Conservation (phyloP, 306 rosid genomes). For the Vigna unguiculata region DNA sequence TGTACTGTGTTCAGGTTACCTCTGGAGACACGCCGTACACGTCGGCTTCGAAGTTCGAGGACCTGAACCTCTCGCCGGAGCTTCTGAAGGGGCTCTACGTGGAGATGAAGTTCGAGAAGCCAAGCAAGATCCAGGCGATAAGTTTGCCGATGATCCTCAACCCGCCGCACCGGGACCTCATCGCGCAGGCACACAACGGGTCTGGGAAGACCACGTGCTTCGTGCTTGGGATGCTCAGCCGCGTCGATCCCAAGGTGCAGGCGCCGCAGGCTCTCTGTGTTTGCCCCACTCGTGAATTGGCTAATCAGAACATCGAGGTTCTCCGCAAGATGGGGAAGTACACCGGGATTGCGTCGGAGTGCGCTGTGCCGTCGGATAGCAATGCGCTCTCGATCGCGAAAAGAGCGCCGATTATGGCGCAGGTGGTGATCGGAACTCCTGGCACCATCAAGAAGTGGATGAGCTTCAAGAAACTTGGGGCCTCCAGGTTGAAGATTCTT, state of each 20-base stretch:
- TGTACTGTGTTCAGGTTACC: slow-evolving; percentile 58
- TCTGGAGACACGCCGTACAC: slow-evolving; percentile 75
- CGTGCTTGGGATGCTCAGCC: slow-evolving; percentile 92
- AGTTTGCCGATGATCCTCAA: slow-evolving; percentile 88
- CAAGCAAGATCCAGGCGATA: slow-evolving; percentile 88
- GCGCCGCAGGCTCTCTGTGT: slow-evolving; percentile 92
- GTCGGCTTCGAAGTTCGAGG: slow-evolving; percentile 83
- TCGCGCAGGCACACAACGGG: slow-evolving; percentile 96
- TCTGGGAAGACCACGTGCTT: slow-evolving; percentile 97
- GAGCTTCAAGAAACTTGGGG: slow-evolving; percentile 60
- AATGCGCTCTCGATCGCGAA: slow-evolving; percentile 44
- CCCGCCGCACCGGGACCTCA: slow-evolving; percentile 77
- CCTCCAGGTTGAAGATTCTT: slow-evolving; percentile 63
- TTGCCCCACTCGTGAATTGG: slow-evolving; percentile 92
- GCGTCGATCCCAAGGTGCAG: slow-evolving; percentile 72
- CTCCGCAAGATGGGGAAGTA: slow-evolving; percentile 86
- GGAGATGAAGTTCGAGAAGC: slow-evolving; percentile 88
- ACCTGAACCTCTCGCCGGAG: slow-evolving; percentile 68
- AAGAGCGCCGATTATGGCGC: slow-evolving; percentile 70
- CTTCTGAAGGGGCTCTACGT: slow-evolving; percentile 80
- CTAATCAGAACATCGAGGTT: slow-evolving; percentile 91
- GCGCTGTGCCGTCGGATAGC: slow-evolving; percentile 75
- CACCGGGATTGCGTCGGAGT: slow-evolving; percentile 74
- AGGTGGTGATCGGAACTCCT: slow-evolving; percentile 91
- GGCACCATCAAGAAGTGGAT: slow-evolving; percentile 86